Conservation (phyloP, 345 rosid genomes). For the Carallia pectinifolia region DNA sequence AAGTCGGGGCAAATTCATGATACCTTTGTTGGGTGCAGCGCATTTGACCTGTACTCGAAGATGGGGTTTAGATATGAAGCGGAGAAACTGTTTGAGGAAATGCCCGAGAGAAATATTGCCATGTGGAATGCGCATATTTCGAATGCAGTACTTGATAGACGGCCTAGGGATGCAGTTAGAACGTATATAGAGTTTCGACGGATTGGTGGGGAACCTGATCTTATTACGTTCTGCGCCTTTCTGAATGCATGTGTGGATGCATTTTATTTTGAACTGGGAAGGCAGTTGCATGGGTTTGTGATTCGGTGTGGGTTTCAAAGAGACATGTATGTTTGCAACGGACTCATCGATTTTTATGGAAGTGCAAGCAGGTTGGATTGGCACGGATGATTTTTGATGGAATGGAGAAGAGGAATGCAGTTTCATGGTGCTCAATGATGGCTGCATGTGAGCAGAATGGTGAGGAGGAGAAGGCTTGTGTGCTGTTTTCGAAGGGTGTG, state of each 20-base stretch:
- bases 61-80: slow-evolving; percentile 52
- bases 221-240: slow-evolving; percentile 60
- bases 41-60: slow-evolving; percentile 75
- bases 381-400: slow-evolving; percentile 52
- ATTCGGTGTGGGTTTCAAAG: slow-evolving; percentile 53
- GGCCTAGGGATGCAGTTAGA: slow-evolving; percentile 42
- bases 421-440: slow-evolving; percentile 81
- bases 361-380: slow-evolving; percentile 51
- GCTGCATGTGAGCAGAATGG: slow-evolving; percentile 69
- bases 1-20: slow-evolving; percentile 51
- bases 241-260: slow-evolving; percentile 72
- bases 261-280: slow-evolving; percentile 47
- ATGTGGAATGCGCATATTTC: slow-evolving; percentile 80
- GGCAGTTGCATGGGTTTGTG: slow-evolving; percentile 60
- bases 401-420: slow-evolving; percentile 59
- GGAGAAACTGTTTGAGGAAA: slow-evolving; percentile 67
- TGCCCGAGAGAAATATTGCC: slow-evolving; percentile 57
- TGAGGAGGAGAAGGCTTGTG: slow-evolving; percentile 70
- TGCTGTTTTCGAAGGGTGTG: slow-evolving; percentile 43
- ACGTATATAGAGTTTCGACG: slow-evolving; percentile 55
- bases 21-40: slow-evolving; percentile 74
- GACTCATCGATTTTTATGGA: slow-evolving; percentile 76
- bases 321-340: slow-evolving; percentile 61
- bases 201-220: slow-evolving; percentile 59
- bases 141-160: slow-evolving; percentile 60